Conservation (phyloP, 768 basidiomycete genomes). For the Russula olivacea region DNA sequence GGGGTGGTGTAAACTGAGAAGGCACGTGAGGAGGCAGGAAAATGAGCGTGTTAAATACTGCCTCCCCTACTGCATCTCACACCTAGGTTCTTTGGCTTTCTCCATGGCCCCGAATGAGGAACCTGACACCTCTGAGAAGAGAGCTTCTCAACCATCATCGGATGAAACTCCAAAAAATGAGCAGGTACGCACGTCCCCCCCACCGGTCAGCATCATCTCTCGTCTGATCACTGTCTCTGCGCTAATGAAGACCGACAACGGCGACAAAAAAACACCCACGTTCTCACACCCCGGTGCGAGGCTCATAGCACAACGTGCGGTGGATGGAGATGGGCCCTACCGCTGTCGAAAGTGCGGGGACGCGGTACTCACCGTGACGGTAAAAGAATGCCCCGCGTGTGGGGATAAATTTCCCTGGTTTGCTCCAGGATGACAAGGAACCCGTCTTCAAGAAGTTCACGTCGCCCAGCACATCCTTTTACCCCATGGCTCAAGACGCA, state of each 20-base stretch:
- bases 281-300: not conserved
- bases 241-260: not conserved
- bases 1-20: no score
- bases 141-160: not conserved
- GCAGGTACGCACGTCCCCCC: not conserved
- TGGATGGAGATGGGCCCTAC: not conserved
- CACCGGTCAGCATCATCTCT: not conserved
- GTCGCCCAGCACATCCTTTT: not conserved
- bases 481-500: not conserved
- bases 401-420: not conserved
- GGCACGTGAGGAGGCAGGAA: not conserved
- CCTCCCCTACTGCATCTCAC: not conserved
- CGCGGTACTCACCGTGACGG: not conserved
- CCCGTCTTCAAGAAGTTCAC: no score
- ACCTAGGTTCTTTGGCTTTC: not conserved
- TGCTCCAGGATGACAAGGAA: not conserved
- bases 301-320: not conserved
- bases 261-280: no score
- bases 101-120: not conserved
- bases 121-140: not conserved
- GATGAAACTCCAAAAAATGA: not conserved
- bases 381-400: not conserved
- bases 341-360: not conserved
- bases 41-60: not conserved
- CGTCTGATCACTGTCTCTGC: not conserved